Conservation (phyloP, 768 basidiomycete genomes). For the Termitomyces sp. region DNA sequence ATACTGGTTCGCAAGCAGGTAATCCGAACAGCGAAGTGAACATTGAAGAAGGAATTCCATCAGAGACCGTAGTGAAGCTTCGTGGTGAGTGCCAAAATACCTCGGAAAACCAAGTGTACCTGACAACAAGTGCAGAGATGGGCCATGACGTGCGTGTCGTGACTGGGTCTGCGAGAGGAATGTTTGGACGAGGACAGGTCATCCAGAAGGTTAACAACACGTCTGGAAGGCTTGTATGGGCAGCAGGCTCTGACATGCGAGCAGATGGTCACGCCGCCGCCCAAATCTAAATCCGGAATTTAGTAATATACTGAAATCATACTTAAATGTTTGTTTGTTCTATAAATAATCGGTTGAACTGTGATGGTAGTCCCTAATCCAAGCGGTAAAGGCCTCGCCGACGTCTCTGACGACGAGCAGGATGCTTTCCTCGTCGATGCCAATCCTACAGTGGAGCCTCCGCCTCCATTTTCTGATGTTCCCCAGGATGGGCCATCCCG, state of each 20-base stretch:
- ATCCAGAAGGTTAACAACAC: slow-evolving; percentile 74
- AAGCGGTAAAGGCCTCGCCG: slow-evolving; percentile 4
- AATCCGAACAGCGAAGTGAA: slow-evolving; percentile 82
- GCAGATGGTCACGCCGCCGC: slow-evolving; percentile 85
- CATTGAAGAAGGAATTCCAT: slow-evolving; percentile 79
- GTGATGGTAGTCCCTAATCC: slow-evolving; percentile 7
- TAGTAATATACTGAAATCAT: background rate
- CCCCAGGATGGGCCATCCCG: background rate
- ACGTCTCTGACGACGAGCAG: background rate
- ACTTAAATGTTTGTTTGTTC: background rate
- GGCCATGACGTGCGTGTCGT: slow-evolving; percentile 77
- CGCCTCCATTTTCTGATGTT: slow-evolving; percentile 9
- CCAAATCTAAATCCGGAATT: slow-evolving; percentile 54
- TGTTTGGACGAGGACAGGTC: slow-evolving; percentile 84
- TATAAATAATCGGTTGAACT: slow-evolving; percentile 3
- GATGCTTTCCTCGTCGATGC: background rate
- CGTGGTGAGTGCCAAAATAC: slow-evolving; percentile 40
- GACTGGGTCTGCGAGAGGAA: slow-evolving; percentile 51
- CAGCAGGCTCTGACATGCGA: slow-evolving; percentile 86
- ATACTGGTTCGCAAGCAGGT: slow-evolving; percentile 48
- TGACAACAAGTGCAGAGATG: slow-evolving; percentile 53
- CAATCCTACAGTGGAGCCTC: background rate
- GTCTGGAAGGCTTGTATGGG: slow-evolving; percentile 82
- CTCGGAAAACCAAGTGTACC: background rate
- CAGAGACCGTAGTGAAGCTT: slow-evolving; percentile 59